phyloP scores from a whole-genome alignment of 2,329 filamentous ascomycete genomes.

The Sclerotinia trifoliorum region DNA sequence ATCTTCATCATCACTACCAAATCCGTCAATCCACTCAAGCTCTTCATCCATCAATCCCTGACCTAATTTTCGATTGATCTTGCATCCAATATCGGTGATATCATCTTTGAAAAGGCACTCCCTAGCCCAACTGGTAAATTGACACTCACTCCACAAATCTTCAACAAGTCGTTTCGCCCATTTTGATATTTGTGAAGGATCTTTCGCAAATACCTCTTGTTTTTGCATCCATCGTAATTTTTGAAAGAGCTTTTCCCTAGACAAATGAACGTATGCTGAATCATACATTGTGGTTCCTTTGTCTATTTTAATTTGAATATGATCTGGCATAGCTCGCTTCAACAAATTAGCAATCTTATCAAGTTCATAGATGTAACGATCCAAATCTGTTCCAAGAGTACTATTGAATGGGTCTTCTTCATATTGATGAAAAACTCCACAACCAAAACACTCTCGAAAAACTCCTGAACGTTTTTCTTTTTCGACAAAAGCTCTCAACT shows the following conservation, averaged over 20 bases:
- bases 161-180: constrained; percentile 19
- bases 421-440: constrained; percentile 15
- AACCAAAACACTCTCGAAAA: constrained; percentile 13
- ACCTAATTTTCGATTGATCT: constrained; percentile 11
- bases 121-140: background rate
- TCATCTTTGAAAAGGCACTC: constrained; percentile 7
- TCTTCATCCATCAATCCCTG: background rate
- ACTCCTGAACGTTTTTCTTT: constrained; percentile 9
- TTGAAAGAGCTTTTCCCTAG: constrained; percentile 10
- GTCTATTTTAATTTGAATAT: constrained; percentile 3
- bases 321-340: constrained; percentile 14
- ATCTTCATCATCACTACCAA: background rate
- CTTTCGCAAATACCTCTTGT: background rate
- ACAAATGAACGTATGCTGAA: background rate
- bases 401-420: constrained; percentile 13
- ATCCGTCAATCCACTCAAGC: background rate
- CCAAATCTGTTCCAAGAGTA: constrained; percentile 4
- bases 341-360: constrained; percentile 15
- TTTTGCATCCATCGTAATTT: constrained; percentile 21
- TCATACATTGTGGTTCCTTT: constrained; percentile 20
- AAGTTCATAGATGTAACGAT: constrained; percentile 22
- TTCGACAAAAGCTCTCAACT: constrained; percentile 17
- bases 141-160: constrained; percentile 17
- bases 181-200: constrained; percentile 3
- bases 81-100: constrained; percentile 2